Conservation (phyloP, 176 grass and related monocot genomes). For the Musa troglodytarum region DNA sequence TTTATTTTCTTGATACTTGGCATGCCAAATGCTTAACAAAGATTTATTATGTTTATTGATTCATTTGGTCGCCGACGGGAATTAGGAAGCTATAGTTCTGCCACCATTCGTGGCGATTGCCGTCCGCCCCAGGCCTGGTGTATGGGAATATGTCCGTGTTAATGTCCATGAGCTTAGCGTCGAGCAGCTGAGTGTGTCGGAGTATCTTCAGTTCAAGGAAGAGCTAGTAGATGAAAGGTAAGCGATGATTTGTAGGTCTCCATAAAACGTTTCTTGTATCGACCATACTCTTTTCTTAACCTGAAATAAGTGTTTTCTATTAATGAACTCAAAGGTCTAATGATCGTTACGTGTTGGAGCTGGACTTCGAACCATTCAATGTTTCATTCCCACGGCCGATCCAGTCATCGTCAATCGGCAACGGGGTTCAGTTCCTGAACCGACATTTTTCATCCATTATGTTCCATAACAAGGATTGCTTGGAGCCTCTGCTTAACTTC, state of each 20-base stretch:
- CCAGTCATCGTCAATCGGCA: constrained; percentile 84
- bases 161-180: constrained; percentile 92
- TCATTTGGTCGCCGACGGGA: background rate
- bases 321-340: constrained; percentile 25
- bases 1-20: background rate
- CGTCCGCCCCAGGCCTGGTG: constrained; percentile 77
- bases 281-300: background rate
- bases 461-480: constrained; percentile 86
- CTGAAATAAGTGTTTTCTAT: background rate
- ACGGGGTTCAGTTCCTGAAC: constrained; percentile 95
- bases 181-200: constrained; percentile 66
- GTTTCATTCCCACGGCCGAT: constrained; percentile 58
- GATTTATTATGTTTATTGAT: background rate
- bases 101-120: constrained; percentile 96
- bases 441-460: constrained; percentile 83
- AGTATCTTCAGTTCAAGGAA: constrained; percentile 91
- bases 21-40: background rate
- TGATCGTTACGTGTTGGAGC: constrained; percentile 54
- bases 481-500: constrained; percentile 84
- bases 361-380: constrained; percentile 96
- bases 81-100: constrained; percentile 87
- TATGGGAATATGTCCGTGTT: constrained; percentile 90
- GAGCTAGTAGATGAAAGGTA: constrained; percentile 72
- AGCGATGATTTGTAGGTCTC: background rate
- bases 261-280: background rate